These are phyloP conservation scores for Exophiala sideris DNA, from an alignment of 2,329 filamentous ascomycete species.

Conservation along the genomic window DNA sequence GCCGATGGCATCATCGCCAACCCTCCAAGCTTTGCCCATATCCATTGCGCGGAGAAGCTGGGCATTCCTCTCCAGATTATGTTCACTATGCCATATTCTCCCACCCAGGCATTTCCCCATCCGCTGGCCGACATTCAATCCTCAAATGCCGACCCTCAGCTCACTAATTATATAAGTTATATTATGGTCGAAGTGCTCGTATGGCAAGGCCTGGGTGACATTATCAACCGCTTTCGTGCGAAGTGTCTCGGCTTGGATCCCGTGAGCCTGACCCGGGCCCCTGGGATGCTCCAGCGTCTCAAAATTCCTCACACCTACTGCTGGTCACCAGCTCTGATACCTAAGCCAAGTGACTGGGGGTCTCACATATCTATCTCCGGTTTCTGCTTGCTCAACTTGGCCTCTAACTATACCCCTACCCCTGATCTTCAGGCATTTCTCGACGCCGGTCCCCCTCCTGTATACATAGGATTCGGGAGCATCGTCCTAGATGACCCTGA, in stretches of 20 bases:
- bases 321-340: conserved; percentile 76
- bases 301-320: conserved; percentile 84
- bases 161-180: conserved; percentile 79
- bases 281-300: conserved; percentile 71
- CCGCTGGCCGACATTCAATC: conserved; percentile 77
- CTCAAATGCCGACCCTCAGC: conserved; percentile 67
- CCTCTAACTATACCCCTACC: conserved; percentile 62
- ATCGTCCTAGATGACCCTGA: conserved; percentile 76
- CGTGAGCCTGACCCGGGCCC: conserved; percentile 75
- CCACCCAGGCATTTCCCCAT: conserved; percentile 79
- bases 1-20: conserved; percentile 83
- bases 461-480: conserved; percentile 79
- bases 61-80: conserved; percentile 77
- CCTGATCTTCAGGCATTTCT: conserved; percentile 65
- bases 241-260: conserved; percentile 71
- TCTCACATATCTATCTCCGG: conserved; percentile 68
- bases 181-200: conserved; percentile 84
- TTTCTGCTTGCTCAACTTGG: conserved; percentile 69
- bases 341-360: conserved; percentile 73
- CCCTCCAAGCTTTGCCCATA: conserved; percentile 71
- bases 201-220: conserved; percentile 84
- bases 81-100: conserved; percentile 93
- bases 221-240: conserved; percentile 82
- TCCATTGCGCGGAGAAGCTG: conserved; percentile 74
- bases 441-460: conserved; percentile 63